A percentile compares a stretch with the other conserved stretches of the same genome.
Conservation (phyloP, 176 grass and related monocot genomes). For the Bromus sterilis region DNA sequence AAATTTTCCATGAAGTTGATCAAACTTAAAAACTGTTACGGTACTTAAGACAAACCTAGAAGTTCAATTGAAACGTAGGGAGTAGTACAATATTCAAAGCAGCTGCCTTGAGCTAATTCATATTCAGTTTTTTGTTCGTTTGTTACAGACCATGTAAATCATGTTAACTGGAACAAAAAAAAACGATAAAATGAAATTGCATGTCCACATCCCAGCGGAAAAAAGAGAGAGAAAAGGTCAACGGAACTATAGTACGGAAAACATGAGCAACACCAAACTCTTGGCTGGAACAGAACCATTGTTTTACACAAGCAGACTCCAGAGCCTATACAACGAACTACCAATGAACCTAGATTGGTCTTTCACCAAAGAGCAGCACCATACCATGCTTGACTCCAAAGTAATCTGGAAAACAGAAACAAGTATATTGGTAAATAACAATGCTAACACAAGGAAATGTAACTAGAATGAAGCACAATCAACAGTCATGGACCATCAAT, state of each 20-base stretch:
- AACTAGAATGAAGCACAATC: neutral
- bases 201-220: neutral
- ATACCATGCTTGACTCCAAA: neutral
- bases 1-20: no score
- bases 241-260: neutral
- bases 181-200: neutral
- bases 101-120: neutral
- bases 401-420: slow-evolving; percentile 14
- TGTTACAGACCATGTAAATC: neutral
- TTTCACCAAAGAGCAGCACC: slow-evolving; percentile 4
- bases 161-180: neutral
- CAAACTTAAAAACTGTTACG: no score
- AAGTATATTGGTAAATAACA: neutral
- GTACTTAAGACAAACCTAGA: no score
- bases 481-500: neutral
- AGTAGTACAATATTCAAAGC: neutral
- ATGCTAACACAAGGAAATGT: neutral
- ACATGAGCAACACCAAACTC: neutral
- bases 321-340: slow-evolving; percentile 14
- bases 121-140: slow-evolving; percentile 1
- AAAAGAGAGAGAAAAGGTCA: neutral
- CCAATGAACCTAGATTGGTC: slow-evolving; percentile 6
- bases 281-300: neutral
- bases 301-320: slow-evolving; percentile 3
- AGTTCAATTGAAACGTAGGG: no score